Base-by-base conservation (phyloP, 2,329 filamentous ascomycete genomes). In the Chaetomium strumarium region DNA sequence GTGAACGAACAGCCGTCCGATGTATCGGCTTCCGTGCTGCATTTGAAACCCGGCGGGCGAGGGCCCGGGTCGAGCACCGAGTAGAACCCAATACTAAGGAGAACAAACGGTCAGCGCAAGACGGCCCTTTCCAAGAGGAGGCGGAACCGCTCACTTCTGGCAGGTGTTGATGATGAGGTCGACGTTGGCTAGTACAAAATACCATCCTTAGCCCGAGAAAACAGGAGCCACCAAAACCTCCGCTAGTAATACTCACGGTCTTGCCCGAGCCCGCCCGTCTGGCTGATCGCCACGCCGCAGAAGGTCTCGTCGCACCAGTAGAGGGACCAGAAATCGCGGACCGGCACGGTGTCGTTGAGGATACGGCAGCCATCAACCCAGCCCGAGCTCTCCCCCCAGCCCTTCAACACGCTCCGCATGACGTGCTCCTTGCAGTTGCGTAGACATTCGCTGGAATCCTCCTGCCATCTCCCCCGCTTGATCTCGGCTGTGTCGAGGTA, bases 191-290 rank as follows among this genome's bases (percentile, higher is more conserved):
- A 48, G 33, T 46, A 50, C 51, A 37, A n/a, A n/a, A 17, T 12
- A 45, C 4, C 24, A 24, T 7, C 24, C 16, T 53, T 57, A 62
- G 63, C 57, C 60, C 49, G 40, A 51, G 57, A 57, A 55, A 52
- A 33, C 24, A 24, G 31, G 24, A 33, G 34, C 38, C 14, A 34
- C 33, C 31, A 34, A n/a, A n/a, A n/a, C n/a, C n/a, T n/a, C n/a
- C n/a, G n/a, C n/a, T n/a, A n/a, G n/a, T n/a, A n/a, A n/a, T 30
- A 72, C 73, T 69, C 61, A 75, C 78, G 77, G 61, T 78, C 75
- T 62, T 74, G 69, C 6, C 62, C 62, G 13, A 60, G 52, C 7
- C 60, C 62, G 38, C 55, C 60, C 11, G 31, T 47, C 45, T 58
- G 55, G 20, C 62, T 56, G 40, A 68, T 68, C 53, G 68, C 65